These are phyloP conservation scores for Phanerochaete carnosa DNA, from an alignment of 768 basidiomycete genomes.

Conservation along the genomic window DNA sequence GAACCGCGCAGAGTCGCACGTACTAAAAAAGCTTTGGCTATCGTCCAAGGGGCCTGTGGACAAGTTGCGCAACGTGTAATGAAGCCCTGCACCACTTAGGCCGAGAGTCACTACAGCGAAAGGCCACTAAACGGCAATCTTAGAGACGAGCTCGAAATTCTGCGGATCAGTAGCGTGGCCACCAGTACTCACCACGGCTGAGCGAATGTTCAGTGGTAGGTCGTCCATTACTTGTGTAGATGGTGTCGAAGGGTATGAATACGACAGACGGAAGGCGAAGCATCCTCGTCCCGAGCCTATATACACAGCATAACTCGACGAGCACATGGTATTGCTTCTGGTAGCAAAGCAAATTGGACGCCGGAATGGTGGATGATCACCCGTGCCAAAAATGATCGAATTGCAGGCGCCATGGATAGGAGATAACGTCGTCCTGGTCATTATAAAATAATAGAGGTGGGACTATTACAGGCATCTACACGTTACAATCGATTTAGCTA, in stretches of 20 bases:
- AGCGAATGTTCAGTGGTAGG: constrained; percentile 4
- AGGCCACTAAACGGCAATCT: constrained; percentile 34
- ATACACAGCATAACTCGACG: neutral
- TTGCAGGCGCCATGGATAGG: too few species aligned
- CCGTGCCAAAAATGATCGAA: too few species aligned
- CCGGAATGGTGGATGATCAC: too few species aligned
- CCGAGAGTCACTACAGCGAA: constrained; percentile 56
- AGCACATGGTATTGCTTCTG: neutral
- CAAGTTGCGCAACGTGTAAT: constrained; percentile 60
- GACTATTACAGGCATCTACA: too few species aligned
- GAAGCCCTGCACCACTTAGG: constrained; percentile 56
- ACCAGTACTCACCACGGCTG: constrained; percentile 8
- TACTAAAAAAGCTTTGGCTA: constrained; percentile 60
- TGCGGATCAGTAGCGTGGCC: neutral
- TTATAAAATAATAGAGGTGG: too few species aligned
- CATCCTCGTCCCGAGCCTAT: neutral
- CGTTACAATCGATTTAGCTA: too few species aligned
- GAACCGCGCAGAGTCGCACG: neutral
- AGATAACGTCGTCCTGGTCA: too few species aligned
- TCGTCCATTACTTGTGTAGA: constrained; percentile 7
- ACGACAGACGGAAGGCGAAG: neutral
- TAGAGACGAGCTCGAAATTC: neutral
- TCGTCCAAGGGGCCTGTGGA: constrained; percentile 52
- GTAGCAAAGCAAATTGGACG: too few species aligned
- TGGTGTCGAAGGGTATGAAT: too few species aligned